Evolutionary conservation across 352 stramenopile genomes (phyloP).

Genomic region (Phytophthora pinifolia): DNA sequence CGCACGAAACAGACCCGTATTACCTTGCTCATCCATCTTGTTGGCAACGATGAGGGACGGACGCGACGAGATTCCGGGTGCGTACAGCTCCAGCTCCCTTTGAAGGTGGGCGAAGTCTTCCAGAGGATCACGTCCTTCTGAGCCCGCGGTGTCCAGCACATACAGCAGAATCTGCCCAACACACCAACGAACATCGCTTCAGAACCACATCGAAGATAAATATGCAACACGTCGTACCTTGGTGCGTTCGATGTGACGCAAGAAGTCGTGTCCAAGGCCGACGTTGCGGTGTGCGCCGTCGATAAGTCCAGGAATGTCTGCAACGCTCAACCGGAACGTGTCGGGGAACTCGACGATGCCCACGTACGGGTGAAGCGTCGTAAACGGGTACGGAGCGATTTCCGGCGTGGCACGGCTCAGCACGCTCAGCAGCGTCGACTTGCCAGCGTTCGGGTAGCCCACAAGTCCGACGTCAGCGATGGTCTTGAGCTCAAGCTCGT

Average conservation of each 20-base stretch:
- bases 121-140: slow-evolving; percentile 76
- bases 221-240: slow-evolving; percentile 60
- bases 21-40: slow-evolving; percentile 88
- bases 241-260: slow-evolving; percentile 98
- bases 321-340: slow-evolving; percentile 91
- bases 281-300: slow-evolving; percentile 94
- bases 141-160: slow-evolving; percentile 80
- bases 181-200: not conserved
- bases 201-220: not conserved
- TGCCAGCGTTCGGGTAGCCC: slow-evolving; percentile 99
- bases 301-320: slow-evolving; percentile 89
- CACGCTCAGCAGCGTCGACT: slow-evolving; percentile 94
- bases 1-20: not conserved
- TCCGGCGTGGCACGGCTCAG: slow-evolving; percentile 93
- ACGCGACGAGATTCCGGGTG: slow-evolving; percentile 80
- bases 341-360: slow-evolving; percentile 95
- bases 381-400: slow-evolving; percentile 98
- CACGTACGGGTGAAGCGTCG: slow-evolving; percentile 95
- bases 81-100: slow-evolving; percentile 86
- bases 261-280: slow-evolving; percentile 98
- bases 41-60: slow-evolving; percentile 88
- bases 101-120: slow-evolving; percentile 80
- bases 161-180: slow-evolving; percentile 78
- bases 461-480: slow-evolving; percentile 99
- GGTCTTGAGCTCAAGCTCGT: slow-evolving; percentile 97